Base-by-base conservation (phyloP, 2,329 filamentous ascomycete genomes). In the Claviceps purpurea region DNA sequence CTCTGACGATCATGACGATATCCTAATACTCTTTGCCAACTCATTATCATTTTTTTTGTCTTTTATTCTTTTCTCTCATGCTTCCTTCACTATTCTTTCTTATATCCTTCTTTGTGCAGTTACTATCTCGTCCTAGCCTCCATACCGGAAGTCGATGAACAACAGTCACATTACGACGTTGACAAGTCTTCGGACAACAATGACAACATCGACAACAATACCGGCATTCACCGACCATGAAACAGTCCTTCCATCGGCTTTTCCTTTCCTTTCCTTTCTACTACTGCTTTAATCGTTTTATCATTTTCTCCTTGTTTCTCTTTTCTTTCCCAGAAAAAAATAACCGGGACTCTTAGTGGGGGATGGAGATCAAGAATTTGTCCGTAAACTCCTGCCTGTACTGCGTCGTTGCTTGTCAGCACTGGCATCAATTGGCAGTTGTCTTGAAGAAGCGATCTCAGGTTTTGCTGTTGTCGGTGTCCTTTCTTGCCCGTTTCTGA, bases 1-100 rank as follows among this genome's bases (percentile, higher is more conserved):
- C 10, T 48, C 48, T 53, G 52, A 53, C 40, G 52, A 53, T 42
- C 38, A 46, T 48, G 20, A 53, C 39, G 52, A 53, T 38, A 45
- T 51, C 30, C 49, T 38, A 40, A 44, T 48, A 30, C 43, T 52
- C 18, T 37, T 24, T 41, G 18, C 18, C 41, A 13, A 37, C 24
- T 18, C 22, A n/a, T 18, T 41, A 30, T 49, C 18, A 6, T 6
- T 20, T 10, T 22, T 24, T 16, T 14, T 43, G 6, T 43, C 7
- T 26, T 39, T 26, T n/a, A 13, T 24, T 38, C 16, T n/a, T 42
- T 26, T 24, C 2, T 10, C 20, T 26, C 16, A 34, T 34, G 30
- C 42, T 44, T 13, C 16, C 2, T 16, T 16, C 20, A 6, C 14
- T 43, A 5, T 22, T 42, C 40, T 10, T 20, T 40, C 16, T 26